Conservation (phyloP, 2,329 filamentous ascomycete species). For the Xylariaceae sp. region DNA sequence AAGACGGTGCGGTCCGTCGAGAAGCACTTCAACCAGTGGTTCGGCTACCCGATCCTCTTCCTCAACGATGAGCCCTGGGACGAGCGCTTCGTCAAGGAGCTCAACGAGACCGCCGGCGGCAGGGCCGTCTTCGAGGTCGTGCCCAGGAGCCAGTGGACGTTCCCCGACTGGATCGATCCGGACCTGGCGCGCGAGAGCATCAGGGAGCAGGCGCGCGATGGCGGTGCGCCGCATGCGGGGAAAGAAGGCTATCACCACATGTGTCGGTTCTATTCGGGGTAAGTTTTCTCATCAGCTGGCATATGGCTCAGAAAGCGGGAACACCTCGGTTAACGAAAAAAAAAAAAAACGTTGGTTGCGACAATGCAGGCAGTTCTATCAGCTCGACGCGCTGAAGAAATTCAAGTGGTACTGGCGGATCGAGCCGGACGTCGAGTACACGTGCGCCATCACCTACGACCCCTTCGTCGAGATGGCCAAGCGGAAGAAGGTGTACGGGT, state of each 20-base stretch:
- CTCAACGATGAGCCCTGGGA: conserved; percentile 42
- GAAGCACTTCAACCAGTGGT: conserved; percentile 41
- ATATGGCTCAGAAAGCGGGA: too few relatives aligned
- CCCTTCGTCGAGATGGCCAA: conserved; percentile 42
- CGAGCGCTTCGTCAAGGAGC: conserved; percentile 32
- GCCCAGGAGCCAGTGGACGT: conserved; percentile 36
- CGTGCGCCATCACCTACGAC: conserved; percentile 43
- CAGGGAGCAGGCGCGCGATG: conserved; percentile 29
- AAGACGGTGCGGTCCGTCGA: conserved; percentile 38
- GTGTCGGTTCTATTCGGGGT: conserved; percentile 41
- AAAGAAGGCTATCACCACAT: conserved; percentile 39
- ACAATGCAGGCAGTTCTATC: conserved; percentile 41
- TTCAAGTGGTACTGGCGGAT: conserved; percentile 46
- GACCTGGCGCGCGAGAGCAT: conserved; percentile 31
- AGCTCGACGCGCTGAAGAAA: conserved; percentile 34
- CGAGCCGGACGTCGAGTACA: conserved; percentile 40
- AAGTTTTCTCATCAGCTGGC: too few relatives aligned
- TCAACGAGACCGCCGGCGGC: conserved; percentile 34
- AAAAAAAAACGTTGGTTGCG: too few relatives aligned
- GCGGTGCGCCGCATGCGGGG: conserved; percentile 34
- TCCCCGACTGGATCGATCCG: conserved; percentile 32
- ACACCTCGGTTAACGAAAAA: too few relatives aligned
- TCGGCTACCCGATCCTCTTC: conserved; percentile 42
- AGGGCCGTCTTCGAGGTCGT: conserved; percentile 39
- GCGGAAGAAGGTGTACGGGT: conserved; percentile 40